Percentiles rank a stretch among this genome's conserved stretches.
Conservation (phyloP, 768 basidiomycete genomes). For the Crassisporium funariophilum region DNA sequence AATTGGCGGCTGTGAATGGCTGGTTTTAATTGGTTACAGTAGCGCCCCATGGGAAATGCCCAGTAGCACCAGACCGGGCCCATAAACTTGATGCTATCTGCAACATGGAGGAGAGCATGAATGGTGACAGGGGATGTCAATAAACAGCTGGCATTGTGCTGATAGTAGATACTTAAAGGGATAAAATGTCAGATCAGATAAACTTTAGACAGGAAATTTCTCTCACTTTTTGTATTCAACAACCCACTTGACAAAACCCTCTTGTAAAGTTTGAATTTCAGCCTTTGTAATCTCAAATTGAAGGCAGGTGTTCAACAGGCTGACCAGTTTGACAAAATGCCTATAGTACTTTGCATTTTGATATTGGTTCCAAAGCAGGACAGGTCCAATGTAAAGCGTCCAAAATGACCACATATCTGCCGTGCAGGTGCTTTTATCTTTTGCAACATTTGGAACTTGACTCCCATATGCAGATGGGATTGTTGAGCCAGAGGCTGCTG, state of each 20-base stretch:
- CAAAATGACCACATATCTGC: conserved; percentile 45
- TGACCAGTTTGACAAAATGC: conserved; percentile 43
- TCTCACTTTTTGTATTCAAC: conserved; percentile 38
- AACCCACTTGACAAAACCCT: conserved; percentile 39
- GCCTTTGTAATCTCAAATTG: conserved; percentile 32
- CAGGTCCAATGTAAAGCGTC: conserved; percentile 39
- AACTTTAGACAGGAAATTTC: not conserved
- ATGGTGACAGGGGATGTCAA: conserved; percentile 31
- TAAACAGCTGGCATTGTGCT: conserved; percentile 20
- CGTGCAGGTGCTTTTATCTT: conserved; percentile 25
- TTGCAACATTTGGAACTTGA: conserved; percentile 33
- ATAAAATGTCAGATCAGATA: conserved; percentile 1
- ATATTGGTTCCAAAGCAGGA: conserved; percentile 38
- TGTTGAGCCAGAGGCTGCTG: conserved; percentile 29
- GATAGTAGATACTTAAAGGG: conserved; percentile 31
- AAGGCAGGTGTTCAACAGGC: conserved; percentile 37
- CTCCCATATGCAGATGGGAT: conserved; percentile 42
- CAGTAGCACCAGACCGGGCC: conserved; percentile 41
- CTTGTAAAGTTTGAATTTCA: conserved; percentile 27
- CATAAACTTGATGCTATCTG: conserved; percentile 23
- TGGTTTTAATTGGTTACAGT: conserved; percentile 31
- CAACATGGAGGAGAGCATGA: conserved; percentile 29
- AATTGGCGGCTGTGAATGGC: conserved; percentile 29
- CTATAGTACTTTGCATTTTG: conserved; percentile 34
- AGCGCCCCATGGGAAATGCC: conserved; percentile 42